These are phyloP conservation scores for Trichoderma parareesei DNA, from an alignment of 495 filamentous ascomycete genomes.

Conservation along the genomic window DNA sequence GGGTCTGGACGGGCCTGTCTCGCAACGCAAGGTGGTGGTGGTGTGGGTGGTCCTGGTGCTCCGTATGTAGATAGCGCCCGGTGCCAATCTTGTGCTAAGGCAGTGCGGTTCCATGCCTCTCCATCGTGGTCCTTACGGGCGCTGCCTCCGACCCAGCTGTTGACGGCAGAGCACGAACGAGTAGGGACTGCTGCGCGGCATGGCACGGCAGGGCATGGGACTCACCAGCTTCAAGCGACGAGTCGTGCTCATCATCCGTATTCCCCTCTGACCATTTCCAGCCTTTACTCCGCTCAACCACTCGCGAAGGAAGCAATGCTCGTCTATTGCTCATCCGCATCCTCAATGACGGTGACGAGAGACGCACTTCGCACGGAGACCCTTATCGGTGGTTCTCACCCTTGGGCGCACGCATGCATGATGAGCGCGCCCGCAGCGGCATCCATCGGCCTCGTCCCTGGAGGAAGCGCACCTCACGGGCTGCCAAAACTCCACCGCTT, in stretches of 20 bases:
- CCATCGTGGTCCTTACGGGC: no score
- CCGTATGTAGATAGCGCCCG: no score
- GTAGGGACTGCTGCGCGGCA: no score
- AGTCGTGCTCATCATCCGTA: background rate
- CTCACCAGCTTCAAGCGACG: background rate
- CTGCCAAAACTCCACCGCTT: background rate
- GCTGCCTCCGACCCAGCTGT: no score
- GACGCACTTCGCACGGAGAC: background rate
- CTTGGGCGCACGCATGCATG: background rate
- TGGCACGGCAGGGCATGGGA: no score
- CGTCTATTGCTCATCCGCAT: no score
- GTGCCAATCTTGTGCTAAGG: no score
- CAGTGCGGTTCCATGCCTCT: no score
- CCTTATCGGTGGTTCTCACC: background rate
- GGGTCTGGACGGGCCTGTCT: background rate
- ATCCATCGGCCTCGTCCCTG: background rate
- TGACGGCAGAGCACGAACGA: no score
- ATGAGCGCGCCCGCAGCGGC: background rate
- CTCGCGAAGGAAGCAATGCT: no score
- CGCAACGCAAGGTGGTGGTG: background rate
- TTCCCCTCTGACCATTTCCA: background rate
- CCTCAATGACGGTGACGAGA: background rate
- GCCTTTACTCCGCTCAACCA: no score
- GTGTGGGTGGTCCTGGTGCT: background rate
- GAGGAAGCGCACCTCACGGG: background rate